Conservation (phyloP, 1,139 yeast species). For the Kodamaea ohmeri region DNA sequence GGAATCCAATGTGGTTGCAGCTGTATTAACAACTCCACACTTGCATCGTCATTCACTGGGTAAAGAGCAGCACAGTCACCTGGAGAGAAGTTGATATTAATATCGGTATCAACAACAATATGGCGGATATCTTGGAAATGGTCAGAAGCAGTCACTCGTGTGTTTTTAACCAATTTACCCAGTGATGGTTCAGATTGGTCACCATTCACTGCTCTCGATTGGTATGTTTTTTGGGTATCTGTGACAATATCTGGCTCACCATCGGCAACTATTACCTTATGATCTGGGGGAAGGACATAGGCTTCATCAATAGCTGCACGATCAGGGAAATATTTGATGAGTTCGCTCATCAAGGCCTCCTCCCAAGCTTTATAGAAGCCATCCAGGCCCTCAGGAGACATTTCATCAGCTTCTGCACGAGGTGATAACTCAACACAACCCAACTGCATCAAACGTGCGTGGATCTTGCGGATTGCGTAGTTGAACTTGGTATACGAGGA, state of each 20-base stretch:
- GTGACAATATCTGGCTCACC: not conserved
- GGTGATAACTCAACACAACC: slow-evolving; percentile 74
- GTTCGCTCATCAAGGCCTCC: slow-evolving; percentile 41
- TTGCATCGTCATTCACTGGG: slow-evolving; percentile 64
- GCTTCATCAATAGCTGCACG: slow-evolving; percentile 35
- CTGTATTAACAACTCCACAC: slow-evolving; percentile 63
- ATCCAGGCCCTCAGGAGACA: slow-evolving; percentile 75
- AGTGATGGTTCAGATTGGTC: not conserved
- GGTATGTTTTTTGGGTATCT: slow-evolving; percentile 3
- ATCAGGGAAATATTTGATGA: slow-evolving; percentile 39
- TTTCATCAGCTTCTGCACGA: slow-evolving; percentile 89
- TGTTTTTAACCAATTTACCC: slow-evolving; percentile 50
- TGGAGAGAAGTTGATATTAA: slow-evolving; percentile 47
- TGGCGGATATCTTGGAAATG: slow-evolving; percentile 93
- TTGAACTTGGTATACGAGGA: slow-evolving; percentile 86
- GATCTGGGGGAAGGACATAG: slow-evolving; percentile 44
- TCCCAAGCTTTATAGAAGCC: slow-evolving; percentile 79
- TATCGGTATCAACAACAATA: slow-evolving; percentile 39
- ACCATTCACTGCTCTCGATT: not conserved
- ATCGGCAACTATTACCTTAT: slow-evolving; percentile 19
- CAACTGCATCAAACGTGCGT: slow-evolving; percentile 70
- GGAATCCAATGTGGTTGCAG: slow-evolving; percentile 70
- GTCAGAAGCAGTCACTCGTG: slow-evolving; percentile 59
- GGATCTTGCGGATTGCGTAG: slow-evolving; percentile 80
- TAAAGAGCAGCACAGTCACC: slow-evolving; percentile 82